These are phyloP conservation scores for Fusarium cicatricum DNA, from an alignment of 2,329 filamentous ascomycete genomes.

Conservation along the genomic window DNA sequence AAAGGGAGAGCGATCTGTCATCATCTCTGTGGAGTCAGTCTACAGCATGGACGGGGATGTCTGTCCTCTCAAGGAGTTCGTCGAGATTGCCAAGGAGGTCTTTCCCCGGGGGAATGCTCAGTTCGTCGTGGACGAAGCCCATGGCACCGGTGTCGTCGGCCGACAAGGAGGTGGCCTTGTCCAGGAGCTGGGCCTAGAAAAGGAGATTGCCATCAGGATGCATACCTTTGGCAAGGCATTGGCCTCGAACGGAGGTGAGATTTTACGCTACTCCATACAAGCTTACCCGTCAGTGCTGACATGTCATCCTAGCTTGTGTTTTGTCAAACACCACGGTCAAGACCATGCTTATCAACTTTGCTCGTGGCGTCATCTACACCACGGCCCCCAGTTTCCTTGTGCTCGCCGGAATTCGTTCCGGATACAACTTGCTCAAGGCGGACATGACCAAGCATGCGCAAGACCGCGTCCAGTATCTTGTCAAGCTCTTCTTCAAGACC, in stretches of 20 bases:
- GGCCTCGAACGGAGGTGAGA: slow-evolving; percentile 46
- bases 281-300: slow-evolving; percentile 7
- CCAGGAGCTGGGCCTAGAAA: slow-evolving; percentile 57
- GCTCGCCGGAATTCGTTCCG: slow-evolving; percentile 32
- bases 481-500: slow-evolving; percentile 40
- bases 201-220: slow-evolving; percentile 57
- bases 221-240: slow-evolving; percentile 64
- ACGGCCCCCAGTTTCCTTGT: slow-evolving; percentile 32
- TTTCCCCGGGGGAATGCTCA: slow-evolving; percentile 51
- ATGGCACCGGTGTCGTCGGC: slow-evolving; percentile 60
- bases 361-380: slow-evolving; percentile 30
- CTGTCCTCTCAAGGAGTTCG: slow-evolving; percentile 49
- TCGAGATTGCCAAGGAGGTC: slow-evolving; percentile 47
- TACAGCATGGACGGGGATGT: slow-evolving; percentile 60
- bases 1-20: slow-evolving; percentile 44
- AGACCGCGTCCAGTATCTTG: slow-evolving; percentile 36
- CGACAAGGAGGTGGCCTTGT: slow-evolving; percentile 58
- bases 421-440: slow-evolving; percentile 24
- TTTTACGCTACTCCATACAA: not conserved
- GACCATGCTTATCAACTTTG: slow-evolving; percentile 30
- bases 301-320: slow-evolving; percentile 9
- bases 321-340: slow-evolving; percentile 30
- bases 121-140: slow-evolving; percentile 65
- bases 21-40: slow-evolving; percentile 53
- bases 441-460: slow-evolving; percentile 22